Evolutionary conservation across 495 filamentous ascomycete genomes (phyloP).

Genomic region (Trichoderma parareesei): DNA sequence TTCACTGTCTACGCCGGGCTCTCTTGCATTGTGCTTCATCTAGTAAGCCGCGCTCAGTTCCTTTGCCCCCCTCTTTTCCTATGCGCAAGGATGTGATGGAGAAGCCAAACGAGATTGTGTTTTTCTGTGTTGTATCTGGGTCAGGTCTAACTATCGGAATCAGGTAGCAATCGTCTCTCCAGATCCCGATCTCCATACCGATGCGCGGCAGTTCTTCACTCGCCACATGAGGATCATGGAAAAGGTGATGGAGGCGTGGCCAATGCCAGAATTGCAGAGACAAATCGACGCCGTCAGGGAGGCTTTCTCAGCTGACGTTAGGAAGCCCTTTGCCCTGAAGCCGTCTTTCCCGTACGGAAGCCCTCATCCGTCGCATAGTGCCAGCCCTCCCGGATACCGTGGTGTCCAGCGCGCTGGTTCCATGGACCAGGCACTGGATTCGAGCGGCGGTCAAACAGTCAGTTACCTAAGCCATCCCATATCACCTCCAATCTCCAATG

Average conservation of each 20-base stretch:
- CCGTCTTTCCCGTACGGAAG: conserved; percentile 82
- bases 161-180: conserved; percentile 92
- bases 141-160: not conserved
- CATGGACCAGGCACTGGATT: conserved; percentile 22
- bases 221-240: conserved; percentile 95
- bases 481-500: conserved; percentile 72
- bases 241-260: conserved; percentile 73
- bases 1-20: conserved; percentile 90
- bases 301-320: conserved; percentile 84
- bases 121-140: not conserved
- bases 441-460: conserved; percentile 29
- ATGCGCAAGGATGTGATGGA: not conserved
- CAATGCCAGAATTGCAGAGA: conserved; percentile 84
- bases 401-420: conserved; percentile 30
- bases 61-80: not conserved
- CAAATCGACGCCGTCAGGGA: conserved; percentile 86
- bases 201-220: conserved; percentile 85
- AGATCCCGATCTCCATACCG: conserved; percentile 76
- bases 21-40: conserved; percentile 89
- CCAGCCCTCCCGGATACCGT: conserved; percentile 54
- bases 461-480: conserved; percentile 70
- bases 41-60: conserved; percentile 51
- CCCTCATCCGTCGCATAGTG: conserved; percentile 50
- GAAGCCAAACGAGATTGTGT: not conserved
- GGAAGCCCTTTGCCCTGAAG: conserved; percentile 82